Evolutionary conservation across 805 yeast genomes (phyloP).

Genomic region (Candida multigemmis): DNA sequence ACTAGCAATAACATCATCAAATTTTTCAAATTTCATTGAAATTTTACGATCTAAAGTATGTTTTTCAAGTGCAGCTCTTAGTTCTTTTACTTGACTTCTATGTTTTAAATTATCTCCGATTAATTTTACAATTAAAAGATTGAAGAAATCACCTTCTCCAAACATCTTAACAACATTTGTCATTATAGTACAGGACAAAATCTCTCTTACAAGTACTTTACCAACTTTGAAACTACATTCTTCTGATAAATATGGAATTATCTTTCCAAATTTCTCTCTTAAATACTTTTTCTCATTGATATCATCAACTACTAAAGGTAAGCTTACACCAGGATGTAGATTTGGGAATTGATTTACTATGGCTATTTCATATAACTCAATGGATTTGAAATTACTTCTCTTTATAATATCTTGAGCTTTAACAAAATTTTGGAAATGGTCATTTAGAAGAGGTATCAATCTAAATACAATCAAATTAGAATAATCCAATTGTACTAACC

Average conservation of each 20-base stretch:
- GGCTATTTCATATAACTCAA: slow-evolving; percentile 30
- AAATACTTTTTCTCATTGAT: slow-evolving; percentile 43
- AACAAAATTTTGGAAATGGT: slow-evolving; percentile 49
- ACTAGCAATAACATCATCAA: slow-evolving; percentile 1
- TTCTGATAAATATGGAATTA: slow-evolving; percentile 41
- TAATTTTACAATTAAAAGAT: slow-evolving; percentile 48
- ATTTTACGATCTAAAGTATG: slow-evolving; percentile 40
- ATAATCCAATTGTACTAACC: slow-evolving; percentile 39
- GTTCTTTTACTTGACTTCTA: slow-evolving; percentile 61
- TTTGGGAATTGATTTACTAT: slow-evolving; percentile 37
- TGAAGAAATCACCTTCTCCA: slow-evolving; percentile 71
- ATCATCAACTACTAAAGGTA: slow-evolving; percentile 14
- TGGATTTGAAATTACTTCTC: slow-evolving; percentile 8
- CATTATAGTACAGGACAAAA: slow-evolving; percentile 40
- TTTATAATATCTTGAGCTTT: slow-evolving; percentile 30
- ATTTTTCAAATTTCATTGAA: not conserved
- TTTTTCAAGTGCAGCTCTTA: slow-evolving; percentile 60
- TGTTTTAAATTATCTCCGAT: slow-evolving; percentile 64
- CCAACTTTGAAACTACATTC: slow-evolving; percentile 44
- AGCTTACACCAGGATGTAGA: slow-evolving; percentile 50
- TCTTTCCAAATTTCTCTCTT: slow-evolving; percentile 24
- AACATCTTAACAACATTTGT: slow-evolving; percentile 48
- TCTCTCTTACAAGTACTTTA: slow-evolving; percentile 46
- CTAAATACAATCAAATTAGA: slow-evolving; percentile 49
- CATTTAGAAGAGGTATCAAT: slow-evolving; percentile 56